These are phyloP conservation scores for Fusarium aywerte DNA, from an alignment of 2,329 filamentous ascomycete genomes.

Conservation along the genomic window DNA sequence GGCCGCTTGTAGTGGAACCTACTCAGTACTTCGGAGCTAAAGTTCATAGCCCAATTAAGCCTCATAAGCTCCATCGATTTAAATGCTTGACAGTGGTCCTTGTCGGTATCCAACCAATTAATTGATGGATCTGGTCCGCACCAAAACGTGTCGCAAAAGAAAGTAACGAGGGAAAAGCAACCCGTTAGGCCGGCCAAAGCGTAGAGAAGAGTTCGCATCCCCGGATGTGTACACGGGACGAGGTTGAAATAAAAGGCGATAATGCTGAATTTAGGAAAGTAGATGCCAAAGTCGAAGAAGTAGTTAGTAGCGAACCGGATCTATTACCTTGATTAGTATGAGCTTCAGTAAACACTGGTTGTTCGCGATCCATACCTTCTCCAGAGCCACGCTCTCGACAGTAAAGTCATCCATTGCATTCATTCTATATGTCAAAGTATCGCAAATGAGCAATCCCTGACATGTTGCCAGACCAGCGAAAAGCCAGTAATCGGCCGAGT, in stretches of 20 bases:
- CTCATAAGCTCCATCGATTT: conserved; percentile 14
- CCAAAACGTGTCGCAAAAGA: conserved; percentile 18
- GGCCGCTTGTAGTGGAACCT: neutral
- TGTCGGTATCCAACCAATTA: conserved; percentile 1
- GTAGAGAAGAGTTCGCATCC: conserved; percentile 3
- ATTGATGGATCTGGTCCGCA: conserved; percentile 9
- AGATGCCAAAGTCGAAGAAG: conserved; percentile 14
- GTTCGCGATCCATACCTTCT: conserved; percentile 5
- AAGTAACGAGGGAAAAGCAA: neutral
- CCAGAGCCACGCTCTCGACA: neutral
- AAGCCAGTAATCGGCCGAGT: conserved; percentile 5
- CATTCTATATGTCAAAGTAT: conserved; percentile 9
- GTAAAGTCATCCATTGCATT: conserved; percentile 16
- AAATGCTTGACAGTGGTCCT: neutral
- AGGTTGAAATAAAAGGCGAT: conserved; percentile 14
- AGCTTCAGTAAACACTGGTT: too few species aligned
- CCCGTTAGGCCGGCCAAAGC: neutral
- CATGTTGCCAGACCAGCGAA: neutral
- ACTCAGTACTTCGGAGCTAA: conserved; percentile 4
- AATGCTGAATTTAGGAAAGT: conserved; percentile 21
- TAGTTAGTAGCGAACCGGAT: conserved; percentile 13
- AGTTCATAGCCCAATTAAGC: conserved; percentile 16
- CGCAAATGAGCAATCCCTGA: conserved; percentile 2
- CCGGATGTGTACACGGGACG: neutral
- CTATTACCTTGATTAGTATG: accelerated